Conservation (phyloP, 306 rosid species). For the Gastrolobium villosum region DNA sequence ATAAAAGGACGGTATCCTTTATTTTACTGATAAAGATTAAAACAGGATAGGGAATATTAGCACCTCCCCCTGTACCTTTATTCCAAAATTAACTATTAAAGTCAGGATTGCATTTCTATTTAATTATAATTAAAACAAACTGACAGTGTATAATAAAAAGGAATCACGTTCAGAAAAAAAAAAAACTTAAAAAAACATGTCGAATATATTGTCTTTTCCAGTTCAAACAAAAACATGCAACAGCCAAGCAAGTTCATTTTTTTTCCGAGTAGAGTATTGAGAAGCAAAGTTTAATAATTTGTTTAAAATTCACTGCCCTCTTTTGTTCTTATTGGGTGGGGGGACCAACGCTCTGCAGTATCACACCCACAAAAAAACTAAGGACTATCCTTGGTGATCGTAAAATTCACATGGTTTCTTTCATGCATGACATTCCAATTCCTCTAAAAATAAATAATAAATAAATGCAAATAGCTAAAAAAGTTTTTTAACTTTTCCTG, state of each 20-base stretch:
- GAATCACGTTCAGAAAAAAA: slow-evolving; percentile 32
- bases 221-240: slow-evolving; percentile 43
- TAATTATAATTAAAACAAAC: background rate
- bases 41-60: slow-evolving; percentile 20
- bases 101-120: background rate
- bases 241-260: background rate
- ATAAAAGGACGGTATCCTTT: slow-evolving; percentile 1
- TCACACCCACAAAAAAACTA: slow-evolving; percentile 33
- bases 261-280: background rate
- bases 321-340: background rate
- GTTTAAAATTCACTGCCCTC: too few species aligned
- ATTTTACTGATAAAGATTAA: slow-evolving; percentile 17
- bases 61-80: background rate
- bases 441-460: background rate
- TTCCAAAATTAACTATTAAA: slow-evolving; percentile 9
- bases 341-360: background rate
- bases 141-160: slow-evolving; percentile 24
- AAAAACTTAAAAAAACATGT: background rate
- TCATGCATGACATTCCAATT: slow-evolving; percentile 47
- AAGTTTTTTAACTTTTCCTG: background rate
- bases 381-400: background rate
- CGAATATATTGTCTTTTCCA: slow-evolving; percentile 26
- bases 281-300: background rate
- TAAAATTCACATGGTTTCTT: slow-evolving; percentile 45
- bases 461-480: too few species aligned